Conservation (phyloP, 257 asterid genomes). For the Solanum okadae region DNA sequence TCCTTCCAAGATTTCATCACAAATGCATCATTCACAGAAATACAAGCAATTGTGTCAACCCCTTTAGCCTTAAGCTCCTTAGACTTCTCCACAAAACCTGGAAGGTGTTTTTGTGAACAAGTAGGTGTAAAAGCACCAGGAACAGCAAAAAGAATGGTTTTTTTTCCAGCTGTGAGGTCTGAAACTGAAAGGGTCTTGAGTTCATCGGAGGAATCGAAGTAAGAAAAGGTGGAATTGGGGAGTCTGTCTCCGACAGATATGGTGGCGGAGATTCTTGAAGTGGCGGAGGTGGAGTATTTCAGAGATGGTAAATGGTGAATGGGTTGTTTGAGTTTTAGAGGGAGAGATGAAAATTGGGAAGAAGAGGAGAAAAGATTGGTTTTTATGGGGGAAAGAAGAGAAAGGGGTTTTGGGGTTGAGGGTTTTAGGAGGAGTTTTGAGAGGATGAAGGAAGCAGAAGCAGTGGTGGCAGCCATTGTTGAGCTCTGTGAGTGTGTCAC, state of each 20-base stretch:
- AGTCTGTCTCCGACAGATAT: conserved; percentile 85
- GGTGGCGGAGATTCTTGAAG: conserved; percentile 51
- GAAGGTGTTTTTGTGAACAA: conserved; percentile 89
- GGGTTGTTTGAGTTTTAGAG: neutral
- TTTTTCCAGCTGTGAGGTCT: conserved; percentile 66
- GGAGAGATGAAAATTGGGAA: conserved; percentile 11
- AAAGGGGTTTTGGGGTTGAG: conserved; percentile 23
- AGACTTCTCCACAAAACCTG: conserved; percentile 71
- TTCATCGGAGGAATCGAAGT: conserved; percentile 69
- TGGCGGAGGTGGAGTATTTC: conserved; percentile 12
- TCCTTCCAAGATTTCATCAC: conserved; percentile 96
- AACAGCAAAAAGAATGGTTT: conserved; percentile 67
- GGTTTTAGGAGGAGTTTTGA: conserved; percentile 44
- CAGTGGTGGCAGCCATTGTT: conserved; percentile 33
- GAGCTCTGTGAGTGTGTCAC: no score
- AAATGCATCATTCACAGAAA: conserved; percentile 86
- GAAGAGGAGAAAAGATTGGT: conserved; percentile 14
- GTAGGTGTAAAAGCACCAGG: conserved; percentile 98
- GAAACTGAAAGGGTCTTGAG: conserved; percentile 71
- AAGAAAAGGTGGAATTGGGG: conserved; percentile 76
- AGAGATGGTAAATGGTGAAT: neutral
- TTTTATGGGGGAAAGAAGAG: conserved; percentile 13
- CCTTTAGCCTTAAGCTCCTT: conserved; percentile 77
- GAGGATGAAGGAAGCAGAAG: conserved; percentile 42
- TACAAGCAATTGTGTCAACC: conserved; percentile 72